Conservation (phyloP, 2,329 filamentous ascomycete species). For the Lachnellula willkommii region DNA sequence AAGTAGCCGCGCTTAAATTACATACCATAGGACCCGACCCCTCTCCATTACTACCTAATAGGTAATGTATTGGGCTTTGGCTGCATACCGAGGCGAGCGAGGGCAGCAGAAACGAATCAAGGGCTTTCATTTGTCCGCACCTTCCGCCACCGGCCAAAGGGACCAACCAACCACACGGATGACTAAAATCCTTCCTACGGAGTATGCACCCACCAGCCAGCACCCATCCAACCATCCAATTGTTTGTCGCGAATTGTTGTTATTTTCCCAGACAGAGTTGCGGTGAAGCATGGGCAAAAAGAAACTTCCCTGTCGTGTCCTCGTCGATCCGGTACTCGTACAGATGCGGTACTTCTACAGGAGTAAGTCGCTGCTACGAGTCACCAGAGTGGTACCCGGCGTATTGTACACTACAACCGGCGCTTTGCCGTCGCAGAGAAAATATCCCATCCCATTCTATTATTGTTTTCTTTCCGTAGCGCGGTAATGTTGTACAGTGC, state of each 20-base stretch:
- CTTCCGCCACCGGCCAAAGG: background rate
- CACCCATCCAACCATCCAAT: constrained; percentile 13
- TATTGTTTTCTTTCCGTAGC: constrained; percentile 4
- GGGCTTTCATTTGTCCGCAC: background rate
- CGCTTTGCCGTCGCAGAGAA: constrained; percentile 2
- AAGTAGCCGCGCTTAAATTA: background rate
- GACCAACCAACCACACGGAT: constrained; percentile 7
- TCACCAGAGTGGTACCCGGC: constrained; percentile 1
- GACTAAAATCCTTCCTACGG: constrained; percentile 5
- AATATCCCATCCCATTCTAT: background rate
- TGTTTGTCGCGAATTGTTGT: constrained; percentile 17
- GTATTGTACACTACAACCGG: background rate
- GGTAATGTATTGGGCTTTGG: background rate
- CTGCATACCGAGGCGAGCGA: background rate
- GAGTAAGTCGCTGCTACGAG: background rate
- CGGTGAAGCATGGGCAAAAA: constrained; percentile 18
- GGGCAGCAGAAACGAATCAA: background rate
- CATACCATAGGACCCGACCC: background rate
- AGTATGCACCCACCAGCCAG: constrained; percentile 14
- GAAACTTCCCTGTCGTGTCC: background rate
- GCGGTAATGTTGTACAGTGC: background rate
- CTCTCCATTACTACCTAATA: too few species aligned
- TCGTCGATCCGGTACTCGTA: constrained; percentile 8
- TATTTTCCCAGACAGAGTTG: constrained; percentile 17
- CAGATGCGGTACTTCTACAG: background rate